A percentile compares a stretch with the other conserved stretches of the same genome.
These are phyloP conservation scores for Sanghuangporus baumii DNA, from an alignment of 1,284 basidiomycete genomes.

Conservation along the genomic window DNA sequence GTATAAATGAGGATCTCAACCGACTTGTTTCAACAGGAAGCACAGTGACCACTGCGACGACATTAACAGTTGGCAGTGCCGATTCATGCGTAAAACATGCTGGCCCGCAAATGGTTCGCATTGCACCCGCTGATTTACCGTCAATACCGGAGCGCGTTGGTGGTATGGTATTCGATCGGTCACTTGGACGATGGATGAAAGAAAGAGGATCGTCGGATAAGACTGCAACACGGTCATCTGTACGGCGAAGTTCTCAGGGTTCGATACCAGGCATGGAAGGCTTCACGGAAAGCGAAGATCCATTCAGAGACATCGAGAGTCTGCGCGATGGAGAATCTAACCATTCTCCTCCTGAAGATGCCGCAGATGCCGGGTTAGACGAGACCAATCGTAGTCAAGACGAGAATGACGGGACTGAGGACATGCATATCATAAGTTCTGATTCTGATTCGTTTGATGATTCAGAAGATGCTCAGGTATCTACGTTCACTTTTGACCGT, in stretches of 20 bases:
- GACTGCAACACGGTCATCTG: constrained; percentile 10
- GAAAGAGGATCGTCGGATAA: constrained; percentile 35
- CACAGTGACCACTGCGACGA: constrained; percentile 61
- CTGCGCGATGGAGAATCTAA: constrained; percentile 52
- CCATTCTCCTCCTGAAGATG: background rate
- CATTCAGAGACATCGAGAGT: constrained; percentile 84
- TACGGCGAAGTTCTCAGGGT: background rate
- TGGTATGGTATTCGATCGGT: constrained; percentile 81
- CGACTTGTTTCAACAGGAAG: constrained; percentile 84
- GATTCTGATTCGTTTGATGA: constrained; percentile 32
- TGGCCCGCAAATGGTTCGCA: constrained; percentile 71
- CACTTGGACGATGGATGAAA: constrained; percentile 81
- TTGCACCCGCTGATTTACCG: constrained; percentile 76
- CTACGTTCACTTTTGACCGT: constrained; percentile 67
- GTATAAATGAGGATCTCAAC: constrained; percentile 67
- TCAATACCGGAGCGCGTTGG: constrained; percentile 72
- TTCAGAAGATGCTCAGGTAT: constrained; percentile 59
- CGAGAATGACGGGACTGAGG: constrained; percentile 36
- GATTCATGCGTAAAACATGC: constrained; percentile 80
- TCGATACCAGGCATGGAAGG: constrained; percentile 23
- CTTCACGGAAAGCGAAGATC: constrained; percentile 64
- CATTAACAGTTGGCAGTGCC: constrained; percentile 61
- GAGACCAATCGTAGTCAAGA: constrained; percentile 22
- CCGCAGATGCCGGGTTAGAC: constrained; percentile 15
- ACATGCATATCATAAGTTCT: constrained; percentile 37